Base-by-base conservation (phyloP, 768 basidiomycete genomes). In the Lactifluus hygrophoroides region DNA sequence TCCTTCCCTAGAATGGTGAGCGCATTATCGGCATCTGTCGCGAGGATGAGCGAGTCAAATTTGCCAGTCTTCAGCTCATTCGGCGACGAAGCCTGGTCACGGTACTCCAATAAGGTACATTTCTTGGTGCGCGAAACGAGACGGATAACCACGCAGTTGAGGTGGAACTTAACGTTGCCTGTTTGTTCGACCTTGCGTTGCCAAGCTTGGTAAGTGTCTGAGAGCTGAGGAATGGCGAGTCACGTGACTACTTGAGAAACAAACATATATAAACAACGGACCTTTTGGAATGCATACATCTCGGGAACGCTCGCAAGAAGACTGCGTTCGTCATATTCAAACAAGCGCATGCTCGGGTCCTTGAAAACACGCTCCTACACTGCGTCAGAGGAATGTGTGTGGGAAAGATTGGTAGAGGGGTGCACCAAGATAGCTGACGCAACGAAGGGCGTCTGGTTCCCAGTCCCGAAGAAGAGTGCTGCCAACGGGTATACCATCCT, bases 41-140 rank as follows among this genome's bases (percentile, higher is more conserved):
- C 76, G 7, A 79, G 66, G 23, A 80, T 73, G 51, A 79, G 69
- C 59, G 78, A 74, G 64, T 78, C 75, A 60, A 73, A 78, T 9
- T 42, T 46, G 21, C 44, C 51, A 16, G 43, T 51, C 27, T 21
- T 35, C 3, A 17, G 44, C 17, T 32, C 46, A 9, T 60, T 53
- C 27, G 52, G 60, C 3, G 62, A 46, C 21, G 44, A 35, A 10
- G 46, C 46, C 38, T 9, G 17, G 17, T 40, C 38, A 53, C 60
- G 62, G 52, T 57, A 67, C 44, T 67, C 66, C 30, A 70, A 62
- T 28, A 68, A 60, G 11, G 69, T 65, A 3, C 64, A 62, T 21
- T 58, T 52, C 1, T 45, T 34, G 2, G 53, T 46, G 21, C 66
- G 65, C 17, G 64, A 60, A 28, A 69, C 34, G 35, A 73, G 58